A percentile compares a stretch with the other conserved stretches of the same genome.
phyloP scores from a whole-genome alignment of 2,329 filamentous ascomycete species.

The Arachnomyces sp. region DNA sequence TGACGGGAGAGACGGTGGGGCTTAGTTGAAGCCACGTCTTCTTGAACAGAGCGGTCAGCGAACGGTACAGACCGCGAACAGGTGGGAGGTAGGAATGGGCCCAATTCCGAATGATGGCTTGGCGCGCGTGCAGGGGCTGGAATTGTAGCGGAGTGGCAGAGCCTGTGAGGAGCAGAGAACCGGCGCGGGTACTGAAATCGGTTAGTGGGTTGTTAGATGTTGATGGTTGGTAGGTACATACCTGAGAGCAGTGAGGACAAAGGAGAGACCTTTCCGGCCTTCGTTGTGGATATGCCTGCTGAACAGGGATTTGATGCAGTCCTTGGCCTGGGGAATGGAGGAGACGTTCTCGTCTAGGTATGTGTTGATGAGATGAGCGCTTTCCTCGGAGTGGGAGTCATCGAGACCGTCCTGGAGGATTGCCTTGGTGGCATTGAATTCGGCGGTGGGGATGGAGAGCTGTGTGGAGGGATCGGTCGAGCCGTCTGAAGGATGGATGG shows the following conservation, averaged over 20 bases:
- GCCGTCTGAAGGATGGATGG: conserved; percentile 38
- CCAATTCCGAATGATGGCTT: conserved; percentile 49
- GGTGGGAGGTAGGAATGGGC: conserved; percentile 44
- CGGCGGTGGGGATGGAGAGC: conserved; percentile 32
- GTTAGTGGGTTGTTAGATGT: not conserved
- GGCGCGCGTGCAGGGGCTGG: conserved; percentile 48
- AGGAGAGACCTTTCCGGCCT: conserved; percentile 41
- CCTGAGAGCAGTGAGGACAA: conserved; percentile 48
- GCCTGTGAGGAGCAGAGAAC: conserved; percentile 52
- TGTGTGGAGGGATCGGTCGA: conserved; percentile 26
- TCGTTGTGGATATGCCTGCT: conserved; percentile 42
- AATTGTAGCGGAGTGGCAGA: conserved; percentile 47
- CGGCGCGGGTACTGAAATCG: conserved; percentile 49
- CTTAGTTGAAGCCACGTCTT: conserved; percentile 48
- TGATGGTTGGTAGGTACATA: not conserved
- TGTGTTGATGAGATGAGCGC: conserved; percentile 25
- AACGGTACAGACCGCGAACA: conserved; percentile 44
- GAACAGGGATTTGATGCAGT: conserved; percentile 42
- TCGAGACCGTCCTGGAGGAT: conserved; percentile 19
- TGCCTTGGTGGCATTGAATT: conserved; percentile 34
- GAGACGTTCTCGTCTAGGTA: conserved; percentile 45
- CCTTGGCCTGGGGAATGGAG: conserved; percentile 43
- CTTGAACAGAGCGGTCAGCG: conserved; percentile 43
- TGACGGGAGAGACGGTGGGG: conserved; percentile 41
- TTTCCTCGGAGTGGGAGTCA: conserved; percentile 25